A percentile compares a stretch with the other conserved stretches of the same genome.
These are phyloP conservation scores for Camellia sinensis DNA, from an alignment of 148 eudicot genomes.

Conservation along the genomic window DNA sequence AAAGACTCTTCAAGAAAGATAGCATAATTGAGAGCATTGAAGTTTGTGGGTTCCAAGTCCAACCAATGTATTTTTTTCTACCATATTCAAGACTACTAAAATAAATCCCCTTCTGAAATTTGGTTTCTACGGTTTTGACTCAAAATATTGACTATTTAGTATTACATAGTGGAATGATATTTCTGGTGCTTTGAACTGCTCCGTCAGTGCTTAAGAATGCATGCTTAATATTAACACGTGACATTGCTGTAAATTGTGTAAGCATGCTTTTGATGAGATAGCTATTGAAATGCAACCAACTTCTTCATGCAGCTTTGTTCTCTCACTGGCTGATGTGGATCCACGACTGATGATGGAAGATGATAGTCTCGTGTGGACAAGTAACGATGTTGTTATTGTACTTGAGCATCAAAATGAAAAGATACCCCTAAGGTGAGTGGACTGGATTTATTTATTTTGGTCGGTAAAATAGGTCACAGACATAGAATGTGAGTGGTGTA, in stretches of 20 bases:
- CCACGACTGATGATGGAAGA: conserved; percentile 95
- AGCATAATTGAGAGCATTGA: background rate
- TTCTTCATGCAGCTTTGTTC: conserved; percentile 66
- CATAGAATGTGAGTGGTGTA: too few relatives aligned
- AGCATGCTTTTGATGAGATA: background rate
- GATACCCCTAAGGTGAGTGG: conserved; percentile 74
- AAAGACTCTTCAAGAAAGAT: background rate
- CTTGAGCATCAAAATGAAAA: conserved; percentile 26
- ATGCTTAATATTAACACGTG: background rate
- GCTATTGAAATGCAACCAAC: background rate
- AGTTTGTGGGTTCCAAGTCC: background rate
- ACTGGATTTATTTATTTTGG: background rate
- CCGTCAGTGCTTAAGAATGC: background rate
- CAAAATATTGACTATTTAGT: background rate
- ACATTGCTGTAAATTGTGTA: background rate
- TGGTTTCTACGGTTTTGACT: background rate
- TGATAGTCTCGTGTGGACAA: conserved; percentile 94
- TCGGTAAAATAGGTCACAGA: background rate
- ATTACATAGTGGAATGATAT: background rate
- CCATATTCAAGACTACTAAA: background rate
- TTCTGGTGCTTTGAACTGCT: background rate
- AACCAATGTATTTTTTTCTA: background rate
- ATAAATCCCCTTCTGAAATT: too few relatives aligned
- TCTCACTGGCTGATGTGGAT: conserved; percentile 94
- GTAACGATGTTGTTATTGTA: conserved; percentile 87